Evolutionary conservation across 805 yeast genomes (phyloP).

Genomic region (Cyberlindnera mississippiensis): DNA sequence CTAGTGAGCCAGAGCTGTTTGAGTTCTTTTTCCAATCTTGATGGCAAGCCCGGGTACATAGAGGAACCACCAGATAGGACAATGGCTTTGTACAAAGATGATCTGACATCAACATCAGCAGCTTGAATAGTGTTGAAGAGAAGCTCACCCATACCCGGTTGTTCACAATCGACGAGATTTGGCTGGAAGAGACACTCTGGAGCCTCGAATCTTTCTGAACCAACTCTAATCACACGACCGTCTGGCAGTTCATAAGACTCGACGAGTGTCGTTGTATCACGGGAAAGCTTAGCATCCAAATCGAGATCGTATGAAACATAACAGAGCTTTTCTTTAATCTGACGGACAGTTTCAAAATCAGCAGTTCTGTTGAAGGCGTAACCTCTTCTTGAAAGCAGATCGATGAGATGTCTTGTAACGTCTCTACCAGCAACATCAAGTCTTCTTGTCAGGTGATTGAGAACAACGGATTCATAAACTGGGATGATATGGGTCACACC

Average conservation of each 20-base stretch:
- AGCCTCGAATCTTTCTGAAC: constrained; percentile 94
- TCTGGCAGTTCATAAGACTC: constrained; percentile 93
- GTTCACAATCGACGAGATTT: constrained; percentile 89
- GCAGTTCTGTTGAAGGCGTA: constrained; percentile 98
- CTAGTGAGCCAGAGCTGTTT: constrained; percentile 93
- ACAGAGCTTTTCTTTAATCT: constrained; percentile 93
- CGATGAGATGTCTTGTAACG: constrained; percentile 94
- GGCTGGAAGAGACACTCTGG: constrained; percentile 98
- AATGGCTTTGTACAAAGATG: constrained; percentile 84
- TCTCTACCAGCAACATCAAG: constrained; percentile 98
- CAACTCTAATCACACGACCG: constrained; percentile 90
- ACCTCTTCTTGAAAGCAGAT: constrained; percentile 87
- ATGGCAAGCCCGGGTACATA: constrained; percentile 98
- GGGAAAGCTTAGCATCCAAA: constrained; percentile 79
- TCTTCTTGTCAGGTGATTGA: constrained; percentile 88
- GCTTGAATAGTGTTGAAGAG: constrained; percentile 89
- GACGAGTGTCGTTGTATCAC: constrained; percentile 93
- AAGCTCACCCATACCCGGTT: constrained; percentile 93
- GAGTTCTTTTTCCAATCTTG: constrained; percentile 90
- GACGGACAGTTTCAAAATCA: constrained; percentile 97
- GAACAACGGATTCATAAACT: constrained; percentile 94
- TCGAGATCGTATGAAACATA: constrained; percentile 93
- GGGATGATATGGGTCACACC: constrained; percentile 99
- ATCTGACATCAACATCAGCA: constrained; percentile 91
- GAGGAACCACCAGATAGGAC: constrained; percentile 97